These are phyloP conservation scores for Apiotrichum domesticum DNA, from an alignment of 1,284 basidiomycete species.

Conservation along the genomic window DNA sequence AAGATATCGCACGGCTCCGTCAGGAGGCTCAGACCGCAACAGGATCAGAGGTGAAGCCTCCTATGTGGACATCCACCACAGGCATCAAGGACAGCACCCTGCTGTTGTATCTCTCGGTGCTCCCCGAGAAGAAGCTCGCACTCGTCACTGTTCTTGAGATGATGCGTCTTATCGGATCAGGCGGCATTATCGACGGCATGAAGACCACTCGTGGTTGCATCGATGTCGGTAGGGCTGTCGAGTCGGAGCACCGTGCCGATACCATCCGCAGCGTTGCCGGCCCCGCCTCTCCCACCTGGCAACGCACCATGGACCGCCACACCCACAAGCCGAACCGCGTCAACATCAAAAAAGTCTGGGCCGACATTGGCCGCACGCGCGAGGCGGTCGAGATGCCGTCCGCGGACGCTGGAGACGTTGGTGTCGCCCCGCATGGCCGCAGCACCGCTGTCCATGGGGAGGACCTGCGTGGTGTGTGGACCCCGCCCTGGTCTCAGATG, in stretches of 20 bases:
- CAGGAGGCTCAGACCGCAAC: background rate
- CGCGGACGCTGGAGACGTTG: background rate
- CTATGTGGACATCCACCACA: slow-evolving; percentile 15
- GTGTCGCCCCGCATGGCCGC: slow-evolving; percentile 39
- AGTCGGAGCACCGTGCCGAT: slow-evolving; percentile 79
- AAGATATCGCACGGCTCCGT: slow-evolving; percentile 56
- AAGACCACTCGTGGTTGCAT: slow-evolving; percentile 81
- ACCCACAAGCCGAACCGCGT: slow-evolving; percentile 31
- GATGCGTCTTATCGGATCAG: slow-evolving; percentile 73
- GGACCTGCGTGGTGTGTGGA: slow-evolving; percentile 61
- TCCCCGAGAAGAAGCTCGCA: slow-evolving; percentile 73
- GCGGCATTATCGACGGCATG: slow-evolving; percentile 77
- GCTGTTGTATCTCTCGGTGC: slow-evolving; percentile 60
- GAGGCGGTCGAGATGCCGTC: background rate
- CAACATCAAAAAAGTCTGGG: slow-evolving; percentile 28
- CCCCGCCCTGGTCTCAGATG: slow-evolving; percentile 72
- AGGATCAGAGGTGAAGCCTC: slow-evolving; percentile 4
- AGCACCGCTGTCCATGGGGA: slow-evolving; percentile 31
- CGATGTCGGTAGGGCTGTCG: slow-evolving; percentile 76
- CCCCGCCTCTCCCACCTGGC: slow-evolving; percentile 33
- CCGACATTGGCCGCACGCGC: slow-evolving; percentile 51
- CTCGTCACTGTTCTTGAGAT: slow-evolving; percentile 85
- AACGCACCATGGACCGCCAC: slow-evolving; percentile 28
- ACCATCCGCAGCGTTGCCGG: slow-evolving; percentile 59
- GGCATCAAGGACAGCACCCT: slow-evolving; percentile 28